Evolutionary conservation across 1,284 basidiomycete species (phyloP), one percentile per base, ranked within the genome.

Genomic region (Moniliella sp.): DNA sequence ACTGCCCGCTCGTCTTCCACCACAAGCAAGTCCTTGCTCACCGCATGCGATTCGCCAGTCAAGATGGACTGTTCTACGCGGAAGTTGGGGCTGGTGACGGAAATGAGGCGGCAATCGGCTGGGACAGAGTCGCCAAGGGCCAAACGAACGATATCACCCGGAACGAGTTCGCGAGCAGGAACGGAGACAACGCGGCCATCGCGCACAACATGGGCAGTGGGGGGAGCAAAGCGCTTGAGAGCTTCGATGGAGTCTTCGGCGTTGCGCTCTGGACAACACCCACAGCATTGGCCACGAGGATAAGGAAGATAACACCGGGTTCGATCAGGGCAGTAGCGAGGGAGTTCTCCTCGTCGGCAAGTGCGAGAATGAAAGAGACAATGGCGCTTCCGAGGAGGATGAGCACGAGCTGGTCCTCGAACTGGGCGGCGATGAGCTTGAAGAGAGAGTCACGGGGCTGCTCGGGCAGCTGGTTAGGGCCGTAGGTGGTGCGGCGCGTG

Each of bases 231-330:
- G 59, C 88, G 80, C 61, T 77, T 82, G 46, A 93, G 65, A 10
- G 84, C 83, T 50, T 91, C 84, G 56, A 93, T 91, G 18, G 86
- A 83, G 62, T 75, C 75, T 63, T 93, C 84, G 4, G 86, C 84
- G 45, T 81, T 86, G 10, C 75, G 77, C 64, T 93, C 86, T 93
- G 84, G 29, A 91, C 72, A 16, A 93, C 84, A 40, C 84, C 84
- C 35, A 93, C 86, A 8, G 84, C 84, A 49, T 93, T 91, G 31
- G 83, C 83, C 30, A 91, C 67, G 33, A 93, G 71, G 55, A 93
- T 91, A 45, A 91, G 71, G 10, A 93, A 69, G 54, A 93, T 93
- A 44, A 91, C 86, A 4, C 75, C 55, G 1, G 84, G 56, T 30
- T 59, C 56, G 28, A 59, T 52, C 13, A 59, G 42, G 32, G 54